phyloP scores from a whole-genome alignment of 768 basidiomycete genomes.

The Trametes maxima region DNA sequence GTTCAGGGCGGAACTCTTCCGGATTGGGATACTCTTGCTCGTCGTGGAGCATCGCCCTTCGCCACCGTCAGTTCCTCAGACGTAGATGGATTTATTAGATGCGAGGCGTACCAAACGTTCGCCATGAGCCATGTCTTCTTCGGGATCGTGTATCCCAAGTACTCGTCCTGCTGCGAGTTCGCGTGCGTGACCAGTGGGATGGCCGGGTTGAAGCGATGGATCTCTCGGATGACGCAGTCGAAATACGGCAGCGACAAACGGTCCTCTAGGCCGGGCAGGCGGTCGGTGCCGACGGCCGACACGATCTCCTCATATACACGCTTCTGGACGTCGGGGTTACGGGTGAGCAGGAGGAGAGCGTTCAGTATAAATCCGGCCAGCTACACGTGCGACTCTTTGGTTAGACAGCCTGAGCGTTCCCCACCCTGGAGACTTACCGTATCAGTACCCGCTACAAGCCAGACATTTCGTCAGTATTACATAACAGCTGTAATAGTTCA shows the following conservation, averaged over 20 bases:
- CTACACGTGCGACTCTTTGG: not conserved
- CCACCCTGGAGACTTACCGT: not conserved
- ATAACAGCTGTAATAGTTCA: not conserved
- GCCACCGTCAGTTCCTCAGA: not conserved
- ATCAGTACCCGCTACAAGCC: constrained; percentile 12
- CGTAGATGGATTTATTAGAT: not conserved
- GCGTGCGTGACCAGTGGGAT: constrained; percentile 5
- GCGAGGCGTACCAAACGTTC: constrained; percentile 22
- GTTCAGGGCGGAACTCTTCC: constrained; percentile 22
- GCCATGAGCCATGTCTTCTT: constrained; percentile 20
- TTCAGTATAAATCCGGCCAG: not conserved
- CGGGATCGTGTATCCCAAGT: constrained; percentile 16
- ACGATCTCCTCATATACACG: constrained; percentile 36
- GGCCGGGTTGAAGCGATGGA: constrained; percentile 8
- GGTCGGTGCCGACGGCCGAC: constrained; percentile 31
- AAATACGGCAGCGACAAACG: constrained; percentile 13
- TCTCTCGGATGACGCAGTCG: constrained; percentile 19
- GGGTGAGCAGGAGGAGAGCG: constrained; percentile 32
- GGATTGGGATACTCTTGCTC: constrained; percentile 38
- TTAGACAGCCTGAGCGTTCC: not conserved
- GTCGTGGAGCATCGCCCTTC: constrained; percentile 49
- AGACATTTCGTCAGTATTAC: not conserved
- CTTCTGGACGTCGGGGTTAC: constrained; percentile 35
- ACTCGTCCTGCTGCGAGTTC: constrained; percentile 11
- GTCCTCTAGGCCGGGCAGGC: constrained; percentile 14